Conservation (phyloP, 768 basidiomycete species). For the Thelephora ganbajun region DNA sequence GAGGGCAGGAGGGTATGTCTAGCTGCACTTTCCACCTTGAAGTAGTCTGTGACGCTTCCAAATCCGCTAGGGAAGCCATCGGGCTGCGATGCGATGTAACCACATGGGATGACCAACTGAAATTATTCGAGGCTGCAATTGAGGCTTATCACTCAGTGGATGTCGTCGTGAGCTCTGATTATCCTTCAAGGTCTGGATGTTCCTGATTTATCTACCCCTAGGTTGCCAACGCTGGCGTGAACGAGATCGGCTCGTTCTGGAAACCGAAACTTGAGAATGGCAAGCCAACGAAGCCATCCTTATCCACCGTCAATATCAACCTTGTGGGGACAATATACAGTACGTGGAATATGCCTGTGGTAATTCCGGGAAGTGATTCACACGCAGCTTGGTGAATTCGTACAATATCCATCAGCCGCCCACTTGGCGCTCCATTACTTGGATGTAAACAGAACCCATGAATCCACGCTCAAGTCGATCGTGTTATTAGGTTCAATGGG, state of each 20-base stretch:
- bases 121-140: conserved; percentile 18
- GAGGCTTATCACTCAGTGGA: conserved; percentile 15
- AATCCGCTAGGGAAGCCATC: conserved; percentile 6
- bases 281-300: conserved; percentile 14
- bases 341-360: conserved; percentile 4
- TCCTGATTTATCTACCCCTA: background rate
- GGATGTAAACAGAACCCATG: conserved; percentile 6
- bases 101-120: conserved; percentile 14
- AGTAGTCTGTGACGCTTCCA: background rate
- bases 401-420: conserved; percentile 9
- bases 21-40: background rate
- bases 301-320: conserved; percentile 18
- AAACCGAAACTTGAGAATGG: conserved; percentile 9
- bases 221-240: conserved; percentile 13
- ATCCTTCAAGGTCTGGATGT: background rate
- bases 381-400: background rate
- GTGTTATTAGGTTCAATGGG: conserved; percentile 21
- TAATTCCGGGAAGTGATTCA: background rate
- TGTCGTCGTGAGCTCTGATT: conserved; percentile 15
- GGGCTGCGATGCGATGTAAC: conserved; percentile 10
- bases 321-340: conserved; percentile 18
- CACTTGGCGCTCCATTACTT: conserved; percentile 20
- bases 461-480: conserved; percentile 14
- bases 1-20: conserved; percentile 9
- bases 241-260: conserved; percentile 1